These are phyloP conservation scores for Inga laurina DNA, from an alignment of 306 rosid genomes.

Conservation along the genomic window DNA sequence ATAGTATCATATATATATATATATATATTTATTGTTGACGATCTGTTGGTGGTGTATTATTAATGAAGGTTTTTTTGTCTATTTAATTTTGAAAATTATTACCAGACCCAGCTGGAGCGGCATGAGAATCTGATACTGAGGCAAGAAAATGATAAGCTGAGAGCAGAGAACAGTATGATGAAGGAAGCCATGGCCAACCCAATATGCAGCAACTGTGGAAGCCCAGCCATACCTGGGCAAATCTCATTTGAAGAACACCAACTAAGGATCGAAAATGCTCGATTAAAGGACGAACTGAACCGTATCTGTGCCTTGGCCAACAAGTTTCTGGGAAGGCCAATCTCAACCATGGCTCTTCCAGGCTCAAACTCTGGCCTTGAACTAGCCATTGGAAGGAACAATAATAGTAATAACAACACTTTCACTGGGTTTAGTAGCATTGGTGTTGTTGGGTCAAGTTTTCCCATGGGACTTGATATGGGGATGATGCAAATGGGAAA, in stretches of 20 bases:
- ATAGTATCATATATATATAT: too few relatives aligned
- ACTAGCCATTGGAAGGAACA: constrained; percentile 76
- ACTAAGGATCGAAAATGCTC: constrained; percentile 84
- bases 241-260: constrained; percentile 91
- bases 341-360: constrained; percentile 54
- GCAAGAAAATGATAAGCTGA: constrained; percentile 92
- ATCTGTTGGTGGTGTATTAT: neutral
- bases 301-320: constrained; percentile 67
- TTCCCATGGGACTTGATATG: constrained; percentile 71
- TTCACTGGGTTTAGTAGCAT: too few relatives aligned
- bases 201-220: constrained; percentile 77
- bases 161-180: constrained; percentile 81
- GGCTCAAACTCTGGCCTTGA: constrained; percentile 60
- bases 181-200: constrained; percentile 90
- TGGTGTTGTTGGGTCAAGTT: constrained; percentile 22
- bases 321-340: constrained; percentile 85
- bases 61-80: neutral
- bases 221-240: constrained; percentile 91
- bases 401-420: constrained; percentile 2
- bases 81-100: constrained; percentile 16
- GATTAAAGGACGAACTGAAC: constrained; percentile 72
- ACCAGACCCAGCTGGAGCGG: constrained; percentile 92
- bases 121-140: constrained; percentile 84
- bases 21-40: neutral
- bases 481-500: constrained; percentile 66